Evolutionary conservation across 495 filamentous ascomycete species (phyloP), one percentile per base, ranked within the genome.

Genomic region (Schizothecium vesticola): DNA sequence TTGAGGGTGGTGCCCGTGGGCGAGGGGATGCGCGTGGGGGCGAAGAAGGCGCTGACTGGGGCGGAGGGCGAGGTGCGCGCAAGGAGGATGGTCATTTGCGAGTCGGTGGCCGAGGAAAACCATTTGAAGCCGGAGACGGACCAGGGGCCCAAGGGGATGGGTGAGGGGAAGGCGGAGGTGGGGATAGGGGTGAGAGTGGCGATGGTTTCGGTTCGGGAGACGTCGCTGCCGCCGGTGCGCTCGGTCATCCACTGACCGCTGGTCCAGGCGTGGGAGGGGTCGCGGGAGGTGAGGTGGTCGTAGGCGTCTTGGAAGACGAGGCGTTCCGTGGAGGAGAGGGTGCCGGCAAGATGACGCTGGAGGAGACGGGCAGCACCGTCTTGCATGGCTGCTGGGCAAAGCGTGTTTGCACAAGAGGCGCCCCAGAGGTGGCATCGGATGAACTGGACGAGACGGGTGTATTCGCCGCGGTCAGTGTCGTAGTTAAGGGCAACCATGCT

Each of bases 241-340:
- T 93, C 91, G 0, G 91, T 93, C 91, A 94, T 94, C 91, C 91
- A 94, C 73, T 94, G 91, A 0, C 91, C 91, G 31, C 85, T 88
- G 5, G 90, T 93, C 91, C 90, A 93, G 19, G 85, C 83, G n/a
- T 78, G 67, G 9, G 74, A 67, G 3, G 88, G 82, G 66, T 90
- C 84, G 8, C 87, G 82, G 5, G 86, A 87, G 26, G 81, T 85
- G 11, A 79, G 73, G 24, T 75, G 78, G 63, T 80, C 69, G 74
- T 86, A 80, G 59, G 86, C 80, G 31, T 77, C 70, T 68, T 84
- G 74, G 73, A 92, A 79, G 61, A 90, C 71, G 16, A 61, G 67
- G 21, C 67, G 78, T 51, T 74, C 66, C 0, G 33, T 61, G 0
- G 61, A 56, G 16, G 76, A 74, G 16, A 80, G 67, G 16, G 28